Conservation (phyloP, 345 rosid genomes). For the Dipteronia dyeriana region DNA sequence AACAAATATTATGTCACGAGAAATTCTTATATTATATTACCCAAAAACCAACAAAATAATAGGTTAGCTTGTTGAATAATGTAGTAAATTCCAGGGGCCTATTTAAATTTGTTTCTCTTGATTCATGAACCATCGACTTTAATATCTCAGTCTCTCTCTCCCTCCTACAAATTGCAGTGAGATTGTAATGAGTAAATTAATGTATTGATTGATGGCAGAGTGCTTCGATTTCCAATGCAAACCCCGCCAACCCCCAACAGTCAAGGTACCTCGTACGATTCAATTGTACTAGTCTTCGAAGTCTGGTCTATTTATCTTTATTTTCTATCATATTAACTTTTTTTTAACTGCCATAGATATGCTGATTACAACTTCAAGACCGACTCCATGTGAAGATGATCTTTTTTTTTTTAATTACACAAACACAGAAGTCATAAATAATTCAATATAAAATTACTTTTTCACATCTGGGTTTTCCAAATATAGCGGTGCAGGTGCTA, state of each 20-base stretch:
- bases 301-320: neutral
- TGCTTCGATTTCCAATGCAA: neutral
- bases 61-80: neutral
- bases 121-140: neutral
- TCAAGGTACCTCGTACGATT: constrained; percentile 28
- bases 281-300: constrained; percentile 11
- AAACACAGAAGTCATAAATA: neutral
- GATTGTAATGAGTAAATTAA: neutral
- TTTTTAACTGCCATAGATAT: neutral
- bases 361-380: too few relatives aligned
- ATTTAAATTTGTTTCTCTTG: neutral
- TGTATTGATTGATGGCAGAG: neutral
- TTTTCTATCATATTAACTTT: neutral
- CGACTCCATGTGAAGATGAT: neutral
- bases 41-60: neutral
- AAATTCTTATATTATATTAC: neutral
- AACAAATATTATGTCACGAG: neutral
- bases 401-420: neutral
- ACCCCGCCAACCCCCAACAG: neutral
- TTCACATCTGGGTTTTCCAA: neutral
- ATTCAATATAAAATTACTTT: neutral
- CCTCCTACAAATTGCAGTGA: neutral
- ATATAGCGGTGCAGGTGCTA: neutral
- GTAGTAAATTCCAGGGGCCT: neutral
- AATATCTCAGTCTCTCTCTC: constrained; percentile 1